A percentile compares a stretch with the other conserved stretches of the same genome.
Evolutionary conservation across 805 yeast genomes (phyloP).

Genomic region (Millerago galiae): DNA sequence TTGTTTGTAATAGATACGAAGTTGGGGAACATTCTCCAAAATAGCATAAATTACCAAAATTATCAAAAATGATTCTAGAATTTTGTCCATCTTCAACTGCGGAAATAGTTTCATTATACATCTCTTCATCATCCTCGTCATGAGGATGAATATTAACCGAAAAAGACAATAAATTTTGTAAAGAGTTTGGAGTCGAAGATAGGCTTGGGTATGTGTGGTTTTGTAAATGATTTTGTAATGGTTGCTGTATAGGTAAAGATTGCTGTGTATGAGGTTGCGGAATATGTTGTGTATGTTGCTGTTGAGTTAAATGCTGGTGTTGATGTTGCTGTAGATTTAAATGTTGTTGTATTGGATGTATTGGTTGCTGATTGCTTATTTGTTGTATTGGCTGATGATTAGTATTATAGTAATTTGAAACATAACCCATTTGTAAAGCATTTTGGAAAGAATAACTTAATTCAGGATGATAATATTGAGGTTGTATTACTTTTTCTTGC

Average conservation of each 20-base stretch:
- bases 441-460: no score
- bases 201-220: not conserved
- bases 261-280: no score
- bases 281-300: no score
- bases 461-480: no score
- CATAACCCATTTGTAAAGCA: no score
- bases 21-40: slow-evolving; percentile 38
- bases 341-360: no score
- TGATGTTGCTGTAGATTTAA: no score
- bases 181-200: slow-evolving; percentile 11
- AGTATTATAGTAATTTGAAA: no score
- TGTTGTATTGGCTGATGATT: no score
- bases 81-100: slow-evolving; percentile 12
- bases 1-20: slow-evolving; percentile 34
- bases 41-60: slow-evolving; percentile 31
- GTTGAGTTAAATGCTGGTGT: no score
- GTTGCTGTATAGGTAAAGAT: no score
- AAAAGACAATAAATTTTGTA: slow-evolving; percentile 17
- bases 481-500: not conserved
- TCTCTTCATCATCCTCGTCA: slow-evolving; percentile 14
- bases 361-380: no score
- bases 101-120: slow-evolving; percentile 10
- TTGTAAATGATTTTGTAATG: not conserved
- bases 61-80: slow-evolving; percentile 29
- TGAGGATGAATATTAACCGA: slow-evolving; percentile 12